Conservation (phyloP, 345 rosid species). For the Pseudoturritis turrita region DNA sequence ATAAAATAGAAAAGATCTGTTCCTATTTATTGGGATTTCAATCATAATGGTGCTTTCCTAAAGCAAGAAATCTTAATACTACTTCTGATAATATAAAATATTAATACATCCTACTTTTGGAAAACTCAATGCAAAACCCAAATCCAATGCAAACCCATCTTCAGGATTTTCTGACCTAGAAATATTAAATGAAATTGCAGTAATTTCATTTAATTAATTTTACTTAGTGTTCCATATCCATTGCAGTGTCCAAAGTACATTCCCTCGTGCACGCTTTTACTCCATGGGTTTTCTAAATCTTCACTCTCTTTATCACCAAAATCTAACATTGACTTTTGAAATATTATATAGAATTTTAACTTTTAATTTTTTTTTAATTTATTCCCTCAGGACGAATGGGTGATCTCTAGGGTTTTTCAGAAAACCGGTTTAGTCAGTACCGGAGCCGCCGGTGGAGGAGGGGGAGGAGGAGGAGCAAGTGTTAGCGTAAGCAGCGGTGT, state of each 20-base stretch:
- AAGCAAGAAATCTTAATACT: conserved; percentile 1
- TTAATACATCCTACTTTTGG: conserved; percentile 18
- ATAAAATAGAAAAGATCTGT: conserved; percentile 22
- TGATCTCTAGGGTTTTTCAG: conserved; percentile 82
- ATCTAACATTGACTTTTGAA: conserved; percentile 1
- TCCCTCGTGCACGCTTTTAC: conserved; percentile 11
- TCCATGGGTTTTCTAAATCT: not conserved
- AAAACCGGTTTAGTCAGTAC: conserved; percentile 44
- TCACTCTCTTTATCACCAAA: not conserved
- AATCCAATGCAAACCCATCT: conserved; percentile 21
- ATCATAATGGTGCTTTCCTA: conserved; percentile 14
- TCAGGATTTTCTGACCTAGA: conserved; percentile 24
- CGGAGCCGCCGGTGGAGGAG: conserved; percentile 26
- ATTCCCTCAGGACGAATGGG: conserved; percentile 82
- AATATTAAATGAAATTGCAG: conserved; percentile 1
- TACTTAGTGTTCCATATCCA: not conserved
- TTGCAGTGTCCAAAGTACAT: conserved; percentile 12
- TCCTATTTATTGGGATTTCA: conserved; percentile 30
- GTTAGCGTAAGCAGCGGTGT: conserved; percentile 15
- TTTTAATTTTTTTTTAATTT: not conserved
- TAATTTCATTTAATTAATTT: not conserved
- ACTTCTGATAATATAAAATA: not conserved
- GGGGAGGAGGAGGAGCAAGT: not conserved
- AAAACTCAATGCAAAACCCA: conserved; percentile 20
- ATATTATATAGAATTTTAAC: not conserved